These are phyloP conservation scores for Fragaria nilgerrensis DNA, from an alignment of 306 rosid genomes.

Conservation along the genomic window DNA sequence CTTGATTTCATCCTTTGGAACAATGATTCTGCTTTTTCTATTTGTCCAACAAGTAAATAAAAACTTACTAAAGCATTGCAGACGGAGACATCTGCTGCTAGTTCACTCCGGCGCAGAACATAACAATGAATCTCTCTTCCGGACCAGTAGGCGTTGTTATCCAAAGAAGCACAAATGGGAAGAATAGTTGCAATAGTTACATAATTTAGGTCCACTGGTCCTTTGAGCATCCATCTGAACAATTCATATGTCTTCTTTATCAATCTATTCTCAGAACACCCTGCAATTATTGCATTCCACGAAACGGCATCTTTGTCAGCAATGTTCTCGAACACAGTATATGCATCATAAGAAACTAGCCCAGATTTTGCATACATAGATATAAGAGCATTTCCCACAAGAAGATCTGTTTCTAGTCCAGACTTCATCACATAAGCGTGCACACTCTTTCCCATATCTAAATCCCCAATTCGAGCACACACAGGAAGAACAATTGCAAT, in stretches of 20 bases:
- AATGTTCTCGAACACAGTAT: conserved; percentile 54
- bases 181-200: conserved; percentile 66
- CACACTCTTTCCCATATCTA: conserved; percentile 48
- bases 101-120: conserved; percentile 48
- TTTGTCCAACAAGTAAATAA: conserved; percentile 60
- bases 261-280: conserved; percentile 61
- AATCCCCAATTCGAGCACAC: conserved; percentile 56
- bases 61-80: conserved; percentile 79
- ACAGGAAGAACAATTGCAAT: conserved; percentile 69
- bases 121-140: conserved; percentile 79
- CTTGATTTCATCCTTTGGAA: conserved; percentile 59
- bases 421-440: conserved; percentile 67
- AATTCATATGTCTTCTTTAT: conserved; percentile 46
- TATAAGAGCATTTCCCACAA: conserved; percentile 69
- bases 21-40: conserved; percentile 54
- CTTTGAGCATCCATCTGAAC: conserved; percentile 62
- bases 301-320: conserved; percentile 70
- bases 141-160: conserved; percentile 34
- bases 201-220: conserved; percentile 55
- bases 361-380: conserved; percentile 85
- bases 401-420: conserved; percentile 59
- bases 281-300: conserved; percentile 87
- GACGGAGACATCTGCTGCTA: conserved; percentile 56
- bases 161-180: conserved; percentile 62
- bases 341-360: conserved; percentile 48